Evolutionary conservation across 2,329 filamentous ascomycete species (phyloP).

Genomic region (Colletotrichum simmondsii): DNA sequence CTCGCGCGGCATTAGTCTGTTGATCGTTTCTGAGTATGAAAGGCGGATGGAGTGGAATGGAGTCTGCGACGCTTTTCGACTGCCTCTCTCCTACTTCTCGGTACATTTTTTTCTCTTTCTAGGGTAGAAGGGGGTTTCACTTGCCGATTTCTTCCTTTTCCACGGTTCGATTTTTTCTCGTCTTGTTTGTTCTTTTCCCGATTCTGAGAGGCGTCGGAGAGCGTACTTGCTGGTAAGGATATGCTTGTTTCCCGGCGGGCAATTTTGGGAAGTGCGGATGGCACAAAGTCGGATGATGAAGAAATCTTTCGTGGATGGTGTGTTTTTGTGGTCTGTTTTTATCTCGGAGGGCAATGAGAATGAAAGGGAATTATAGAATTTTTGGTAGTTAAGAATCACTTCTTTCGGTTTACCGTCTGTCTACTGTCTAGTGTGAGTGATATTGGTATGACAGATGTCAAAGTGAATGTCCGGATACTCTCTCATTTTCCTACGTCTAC

Average conservation of each 20-base stretch:
- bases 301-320: neutral
- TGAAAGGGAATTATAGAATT: neutral
- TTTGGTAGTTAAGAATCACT: slow-evolving; percentile 9
- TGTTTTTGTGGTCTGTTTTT: neutral
- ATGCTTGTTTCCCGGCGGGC: slow-evolving; percentile 15
- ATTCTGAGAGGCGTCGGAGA: slow-evolving; percentile 27
- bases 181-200: neutral
- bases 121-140: neutral
- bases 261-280: slow-evolving; percentile 10
- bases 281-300: neutral
- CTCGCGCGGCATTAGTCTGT: neutral
- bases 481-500: no score
- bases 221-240: slow-evolving; percentile 32
- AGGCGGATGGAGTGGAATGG: neutral
- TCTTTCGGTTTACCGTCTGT: neutral
- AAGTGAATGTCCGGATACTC: neutral
- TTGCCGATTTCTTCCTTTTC: neutral
- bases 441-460: neutral
- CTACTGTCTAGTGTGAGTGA: neutral
- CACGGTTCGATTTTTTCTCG: neutral
- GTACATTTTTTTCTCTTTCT: slow-evolving; percentile 17
- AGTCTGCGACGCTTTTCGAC: neutral
- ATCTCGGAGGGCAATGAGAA: neutral
- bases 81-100: slow-evolving; percentile 3
- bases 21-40: neutral